phyloP scores from a whole-genome alignment of 2,329 filamentous ascomycete species.

The Teratosphaeria zuluensis region DNA sequence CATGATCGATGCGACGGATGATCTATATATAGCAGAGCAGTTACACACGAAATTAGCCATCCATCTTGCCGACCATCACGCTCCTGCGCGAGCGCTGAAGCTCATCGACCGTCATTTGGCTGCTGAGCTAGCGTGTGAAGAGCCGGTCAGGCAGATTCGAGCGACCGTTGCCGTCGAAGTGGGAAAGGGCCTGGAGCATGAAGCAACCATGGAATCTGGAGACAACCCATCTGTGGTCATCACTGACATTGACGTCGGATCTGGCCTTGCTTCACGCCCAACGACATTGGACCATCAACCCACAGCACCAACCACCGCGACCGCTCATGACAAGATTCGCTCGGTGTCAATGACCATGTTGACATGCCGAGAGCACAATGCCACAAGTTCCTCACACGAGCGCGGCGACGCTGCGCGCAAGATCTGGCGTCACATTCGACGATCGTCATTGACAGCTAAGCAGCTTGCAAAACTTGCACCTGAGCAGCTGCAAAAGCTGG shows the following conservation, averaged over 20 bases:
- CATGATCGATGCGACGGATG: conserved; percentile 6
- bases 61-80: conserved; percentile 15
- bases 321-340: not conserved
- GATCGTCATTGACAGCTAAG: conserved; percentile 19
- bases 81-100: conserved; percentile 12
- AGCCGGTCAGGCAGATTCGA: conserved; percentile 6
- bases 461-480: conserved; percentile 15
- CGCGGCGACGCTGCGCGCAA: conserved; percentile 24
- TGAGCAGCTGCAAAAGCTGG: conserved; percentile 15
- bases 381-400: not conserved
- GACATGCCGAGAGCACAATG: not conserved
- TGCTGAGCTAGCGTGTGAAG: conserved; percentile 5
- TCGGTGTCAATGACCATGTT: not conserved
- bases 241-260: conserved; percentile 12
- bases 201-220: not conserved
- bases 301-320: conserved; percentile 1
- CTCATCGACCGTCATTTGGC: conserved; percentile 15
- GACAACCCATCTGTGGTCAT: conserved; percentile 14
- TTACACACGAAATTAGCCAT: conserved; percentile 13
- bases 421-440: conserved; percentile 31
- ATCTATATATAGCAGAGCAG: conserved; percentile 4
- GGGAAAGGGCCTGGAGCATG: not conserved
- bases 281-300: not conserved
- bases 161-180: conserved; percentile 2
- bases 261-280: not conserved